These are phyloP conservation scores for Ganoderma sinense DNA, from an alignment of 1,284 basidiomycete species.

Conservation along the genomic window DNA sequence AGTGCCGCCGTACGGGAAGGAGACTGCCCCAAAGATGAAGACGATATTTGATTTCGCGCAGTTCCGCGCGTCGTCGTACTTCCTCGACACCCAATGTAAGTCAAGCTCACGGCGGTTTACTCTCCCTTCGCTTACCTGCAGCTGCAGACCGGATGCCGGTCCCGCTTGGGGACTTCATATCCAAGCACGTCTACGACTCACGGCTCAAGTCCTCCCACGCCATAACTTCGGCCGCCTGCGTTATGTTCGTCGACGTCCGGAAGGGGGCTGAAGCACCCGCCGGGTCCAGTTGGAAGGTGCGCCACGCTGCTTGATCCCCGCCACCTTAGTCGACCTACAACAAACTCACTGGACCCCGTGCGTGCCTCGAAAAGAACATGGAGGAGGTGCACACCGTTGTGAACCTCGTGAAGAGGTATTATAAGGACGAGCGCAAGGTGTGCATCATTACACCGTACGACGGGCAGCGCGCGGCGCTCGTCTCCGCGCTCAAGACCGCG, in stretches of 20 bases:
- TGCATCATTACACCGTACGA: slow-evolving; percentile 79
- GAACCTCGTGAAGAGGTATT: slow-evolving; percentile 47
- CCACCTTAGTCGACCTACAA: neutral
- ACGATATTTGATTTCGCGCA: slow-evolving; percentile 56
- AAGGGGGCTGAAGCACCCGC: slow-evolving; percentile 45
- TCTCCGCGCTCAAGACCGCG: slow-evolving; percentile 51
- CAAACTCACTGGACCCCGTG: neutral
- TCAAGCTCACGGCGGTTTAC: slow-evolving; percentile 12
- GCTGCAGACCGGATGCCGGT: slow-evolving; percentile 57
- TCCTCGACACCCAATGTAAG: slow-evolving; percentile 56
- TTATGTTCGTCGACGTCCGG: slow-evolving; percentile 49
- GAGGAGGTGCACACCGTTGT: slow-evolving; percentile 48
- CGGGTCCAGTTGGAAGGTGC: slow-evolving; percentile 54
- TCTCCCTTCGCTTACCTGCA: neutral
- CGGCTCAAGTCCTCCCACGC: slow-evolving; percentile 46
- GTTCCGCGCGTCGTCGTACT: slow-evolving; percentile 41
- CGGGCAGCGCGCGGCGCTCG: slow-evolving; percentile 63
- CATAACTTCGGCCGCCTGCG: slow-evolving; percentile 36
- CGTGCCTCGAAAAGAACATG: slow-evolving; percentile 46
- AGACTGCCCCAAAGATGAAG: slow-evolving; percentile 44
- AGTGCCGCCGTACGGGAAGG: slow-evolving; percentile 59
- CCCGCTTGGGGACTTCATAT: slow-evolving; percentile 56
- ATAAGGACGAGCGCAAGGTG: slow-evolving; percentile 40
- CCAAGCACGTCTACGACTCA: slow-evolving; percentile 48
- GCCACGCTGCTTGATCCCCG: slow-evolving; percentile 8